These are phyloP conservation scores for Aureobasidium namibiae DNA, from an alignment of 2,329 filamentous ascomycete species.

Conservation along the genomic window DNA sequence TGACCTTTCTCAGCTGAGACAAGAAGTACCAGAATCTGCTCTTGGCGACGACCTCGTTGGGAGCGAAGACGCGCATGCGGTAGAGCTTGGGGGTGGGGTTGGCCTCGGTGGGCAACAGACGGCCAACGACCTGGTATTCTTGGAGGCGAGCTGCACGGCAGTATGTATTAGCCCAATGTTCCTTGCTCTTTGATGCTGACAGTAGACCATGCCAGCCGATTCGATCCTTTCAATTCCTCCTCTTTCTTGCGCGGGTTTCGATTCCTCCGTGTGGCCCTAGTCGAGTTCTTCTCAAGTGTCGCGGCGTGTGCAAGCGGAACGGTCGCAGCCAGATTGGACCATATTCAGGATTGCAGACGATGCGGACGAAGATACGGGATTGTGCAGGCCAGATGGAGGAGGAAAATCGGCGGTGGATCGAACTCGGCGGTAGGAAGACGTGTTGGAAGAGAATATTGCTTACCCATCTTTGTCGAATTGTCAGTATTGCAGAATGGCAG, in stretches of 20 bases:
- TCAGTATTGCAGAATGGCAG: neutral
- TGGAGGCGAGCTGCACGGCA: slow-evolving; percentile 80
- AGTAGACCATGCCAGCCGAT: slow-evolving; percentile 2
- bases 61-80: slow-evolving; percentile 99
- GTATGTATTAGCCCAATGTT: slow-evolving; percentile 25
- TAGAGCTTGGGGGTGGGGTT: slow-evolving; percentile 98
- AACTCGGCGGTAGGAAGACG: slow-evolving; percentile 5
- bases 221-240: neutral
- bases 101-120: slow-evolving; percentile 94
- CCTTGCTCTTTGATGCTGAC: slow-evolving; percentile 14
- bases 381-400: neutral
- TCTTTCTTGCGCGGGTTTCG: neutral
- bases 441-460: neutral
- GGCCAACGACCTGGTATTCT: slow-evolving; percentile 99
- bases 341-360: slow-evolving; percentile 2
- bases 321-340: slow-evolving; percentile 1
- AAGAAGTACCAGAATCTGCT: slow-evolving; percentile 99
- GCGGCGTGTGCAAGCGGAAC: neutral
- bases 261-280: neutral
- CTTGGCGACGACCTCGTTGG: slow-evolving; percentile 97
- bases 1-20: slow-evolving; percentile 98
- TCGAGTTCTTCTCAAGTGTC: neutral
- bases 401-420: neutral
- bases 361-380: neutral
- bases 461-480: slow-evolving; percentile 14